Evolutionary conservation across 2,329 filamentous ascomycete species (phyloP).

Genomic region (Trichoderma koningii): DNA sequence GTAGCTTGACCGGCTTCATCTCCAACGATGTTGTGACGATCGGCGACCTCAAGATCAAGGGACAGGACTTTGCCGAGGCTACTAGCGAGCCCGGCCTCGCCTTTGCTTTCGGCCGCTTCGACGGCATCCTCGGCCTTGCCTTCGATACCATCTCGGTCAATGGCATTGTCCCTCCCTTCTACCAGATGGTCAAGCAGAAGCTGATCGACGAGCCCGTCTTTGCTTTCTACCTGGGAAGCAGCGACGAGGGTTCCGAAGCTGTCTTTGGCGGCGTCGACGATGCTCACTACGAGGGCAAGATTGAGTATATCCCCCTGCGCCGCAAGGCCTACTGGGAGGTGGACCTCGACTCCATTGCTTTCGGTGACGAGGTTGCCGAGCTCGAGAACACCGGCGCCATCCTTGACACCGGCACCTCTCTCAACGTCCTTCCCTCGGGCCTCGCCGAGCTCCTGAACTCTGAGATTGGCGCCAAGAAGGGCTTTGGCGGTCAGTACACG

Average conservation of each 20-base stretch:
- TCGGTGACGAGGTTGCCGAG: conserved; percentile 82
- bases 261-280: conserved; percentile 88
- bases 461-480: conserved; percentile 97
- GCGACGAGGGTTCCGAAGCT: conserved; percentile 76
- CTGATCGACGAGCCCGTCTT: conserved; percentile 92
- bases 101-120: conserved; percentile 96
- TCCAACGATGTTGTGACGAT: conserved; percentile 86
- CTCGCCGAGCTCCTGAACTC: conserved; percentile 96
- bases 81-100: conserved; percentile 94
- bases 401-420: conserved; percentile 95
- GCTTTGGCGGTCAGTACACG: conserved; percentile 94
- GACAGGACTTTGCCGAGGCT: conserved; percentile 94
- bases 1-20: conserved; percentile 88
- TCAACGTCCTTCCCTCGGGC: conserved; percentile 89
- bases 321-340: conserved; percentile 99
- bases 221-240: conserved; percentile 88
- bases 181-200: conserved; percentile 89
- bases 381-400: conserved; percentile 95
- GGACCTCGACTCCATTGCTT: conserved; percentile 86
- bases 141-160: conserved; percentile 98
- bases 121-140: conserved; percentile 92
- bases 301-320: conserved; percentile 90
- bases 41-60: conserved; percentile 83
- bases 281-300: conserved; percentile 77
- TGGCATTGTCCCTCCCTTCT: conserved; percentile 90